These are phyloP conservation scores for Primulina huaijiensis DNA, from an alignment of 257 asterid species.

Conservation along the genomic window DNA sequence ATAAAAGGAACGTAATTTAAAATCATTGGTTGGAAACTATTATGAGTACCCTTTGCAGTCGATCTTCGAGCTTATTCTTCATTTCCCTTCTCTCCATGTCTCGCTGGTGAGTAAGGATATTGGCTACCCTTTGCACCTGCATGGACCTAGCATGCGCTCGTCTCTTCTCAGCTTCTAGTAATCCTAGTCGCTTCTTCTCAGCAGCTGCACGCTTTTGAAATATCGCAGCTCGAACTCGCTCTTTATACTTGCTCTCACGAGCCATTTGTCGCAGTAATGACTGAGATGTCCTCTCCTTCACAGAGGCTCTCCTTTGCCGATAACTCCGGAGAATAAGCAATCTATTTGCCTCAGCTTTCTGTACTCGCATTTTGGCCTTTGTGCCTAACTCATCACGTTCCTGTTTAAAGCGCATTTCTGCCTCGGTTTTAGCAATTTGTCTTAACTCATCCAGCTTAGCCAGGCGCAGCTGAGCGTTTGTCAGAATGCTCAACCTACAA, in stretches of 20 bases:
- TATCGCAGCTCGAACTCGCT: constrained; percentile 78
- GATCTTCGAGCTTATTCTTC: constrained; percentile 78
- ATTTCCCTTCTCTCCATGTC: constrained; percentile 74
- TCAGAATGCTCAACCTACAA: constrained; percentile 69
- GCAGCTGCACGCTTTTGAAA: constrained; percentile 91
- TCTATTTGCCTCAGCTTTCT: constrained; percentile 88
- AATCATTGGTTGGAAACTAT: not conserved
- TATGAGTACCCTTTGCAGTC: constrained; percentile 65
- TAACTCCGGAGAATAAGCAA: constrained; percentile 70
- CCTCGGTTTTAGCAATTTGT: constrained; percentile 78
- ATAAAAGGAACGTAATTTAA: not conserved
- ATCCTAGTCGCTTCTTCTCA: constrained; percentile 71
- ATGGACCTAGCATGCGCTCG: constrained; percentile 68
- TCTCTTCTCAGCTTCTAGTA: constrained; percentile 88
- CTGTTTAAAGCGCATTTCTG: constrained; percentile 66
- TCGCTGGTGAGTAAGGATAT: constrained; percentile 56
- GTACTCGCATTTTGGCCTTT: constrained; percentile 77
- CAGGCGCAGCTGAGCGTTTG: constrained; percentile 76
- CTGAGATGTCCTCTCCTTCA: constrained; percentile 86
- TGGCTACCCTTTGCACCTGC: constrained; percentile 76
- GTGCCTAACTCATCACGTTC: constrained; percentile 84
- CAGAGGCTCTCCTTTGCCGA: constrained; percentile 71
- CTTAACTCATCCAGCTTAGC: constrained; percentile 87
- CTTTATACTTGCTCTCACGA: constrained; percentile 86
- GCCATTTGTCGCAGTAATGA: constrained; percentile 63